Conservation (phyloP, 352 stramenopile genomes). For the Pythium sp. region DNA sequence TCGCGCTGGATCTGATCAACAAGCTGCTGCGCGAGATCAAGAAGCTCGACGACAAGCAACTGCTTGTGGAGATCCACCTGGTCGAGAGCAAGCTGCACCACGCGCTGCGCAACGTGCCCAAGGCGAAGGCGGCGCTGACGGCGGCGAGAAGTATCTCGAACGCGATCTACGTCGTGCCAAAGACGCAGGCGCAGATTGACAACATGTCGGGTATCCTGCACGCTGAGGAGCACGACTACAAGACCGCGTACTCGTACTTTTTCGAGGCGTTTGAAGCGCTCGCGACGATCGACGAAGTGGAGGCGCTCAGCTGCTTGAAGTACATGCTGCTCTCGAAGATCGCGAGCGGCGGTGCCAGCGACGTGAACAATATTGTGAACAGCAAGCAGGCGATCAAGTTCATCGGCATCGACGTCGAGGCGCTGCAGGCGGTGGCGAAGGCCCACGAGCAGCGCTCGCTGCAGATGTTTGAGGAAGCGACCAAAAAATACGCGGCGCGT, state of each 20-base stretch:
- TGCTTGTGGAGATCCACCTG: slow-evolving; percentile 98
- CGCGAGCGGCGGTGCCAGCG: slow-evolving; percentile 87
- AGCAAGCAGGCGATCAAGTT: slow-evolving; percentile 98
- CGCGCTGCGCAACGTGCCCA: slow-evolving; percentile 96
- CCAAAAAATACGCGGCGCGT: slow-evolving; percentile 87
- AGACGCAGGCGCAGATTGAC: slow-evolving; percentile 94
- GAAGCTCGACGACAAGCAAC: slow-evolving; percentile 99
- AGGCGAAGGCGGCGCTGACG: slow-evolving; percentile 96
- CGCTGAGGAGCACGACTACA: slow-evolving; percentile 98
- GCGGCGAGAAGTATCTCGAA: slow-evolving; percentile 97
- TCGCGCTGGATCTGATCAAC: slow-evolving; percentile 93
- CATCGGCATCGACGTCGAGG: slow-evolving; percentile 93
- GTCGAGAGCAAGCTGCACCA: slow-evolving; percentile 98
- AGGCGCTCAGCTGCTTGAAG: slow-evolving; percentile 91
- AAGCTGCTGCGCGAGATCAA: slow-evolving; percentile 96
- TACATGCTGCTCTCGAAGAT: slow-evolving; percentile 99
- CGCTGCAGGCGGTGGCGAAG: slow-evolving; percentile 94
- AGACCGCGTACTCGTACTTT: slow-evolving; percentile 99
- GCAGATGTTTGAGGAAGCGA: slow-evolving; percentile 80
- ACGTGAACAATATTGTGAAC: slow-evolving; percentile 95
- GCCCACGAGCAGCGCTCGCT: slow-evolving; percentile 95
- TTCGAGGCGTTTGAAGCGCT: slow-evolving; percentile 97
- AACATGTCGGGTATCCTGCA: slow-evolving; percentile 97
- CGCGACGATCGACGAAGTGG: slow-evolving; percentile 86
- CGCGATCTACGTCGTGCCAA: slow-evolving; percentile 96